A percentile compares a stretch with the other conserved stretches of the same genome.
Evolutionary conservation across 129 eudicot genomes (phyloP).

Genomic region (Chrysanthemum makinoi): DNA sequence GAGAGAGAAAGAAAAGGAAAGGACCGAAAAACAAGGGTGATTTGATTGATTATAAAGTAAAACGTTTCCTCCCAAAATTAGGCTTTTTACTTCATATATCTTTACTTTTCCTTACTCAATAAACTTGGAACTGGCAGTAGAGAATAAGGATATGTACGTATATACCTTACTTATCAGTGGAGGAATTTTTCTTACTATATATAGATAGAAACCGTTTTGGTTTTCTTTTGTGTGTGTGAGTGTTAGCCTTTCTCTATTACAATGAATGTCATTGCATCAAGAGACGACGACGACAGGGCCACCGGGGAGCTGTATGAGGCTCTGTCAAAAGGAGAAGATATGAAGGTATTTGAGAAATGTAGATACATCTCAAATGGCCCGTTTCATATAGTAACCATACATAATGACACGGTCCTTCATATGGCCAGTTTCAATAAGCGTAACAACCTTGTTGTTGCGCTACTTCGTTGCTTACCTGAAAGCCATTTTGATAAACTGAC

Average conservation of each 20-base stretch:
- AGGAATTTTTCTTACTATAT: not conserved
- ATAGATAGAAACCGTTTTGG: not conserved
- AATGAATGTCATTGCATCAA: not conserved
- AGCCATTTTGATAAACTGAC: not conserved
- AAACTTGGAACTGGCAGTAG: too few relatives aligned
- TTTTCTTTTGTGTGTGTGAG: not conserved
- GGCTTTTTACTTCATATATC: not conserved
- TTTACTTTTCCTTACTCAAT: not conserved
- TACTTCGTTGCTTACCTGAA: not conserved
- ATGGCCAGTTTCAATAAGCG: slow-evolving; percentile 31
- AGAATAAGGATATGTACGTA: not conserved
- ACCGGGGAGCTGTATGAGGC: slow-evolving; percentile 7
- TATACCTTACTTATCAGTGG: not conserved
- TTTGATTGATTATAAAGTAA: too few relatives aligned
- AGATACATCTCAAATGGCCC: slow-evolving; percentile 25
- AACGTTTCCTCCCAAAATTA: too few relatives aligned
- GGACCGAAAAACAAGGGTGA: too few relatives aligned
- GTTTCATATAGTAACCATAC: slow-evolving; percentile 26
- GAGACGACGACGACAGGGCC: not conserved
- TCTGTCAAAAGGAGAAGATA: slow-evolving; percentile 15
- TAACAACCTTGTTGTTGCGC: slow-evolving; percentile 11
- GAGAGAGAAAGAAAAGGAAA: too few relatives aligned
- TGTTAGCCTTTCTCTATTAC: not conserved
- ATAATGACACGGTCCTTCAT: slow-evolving; percentile 34
- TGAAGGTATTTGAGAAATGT: slow-evolving; percentile 16